Evolutionary conservation across 495 filamentous ascomycete genomes (phyloP).

Genomic region (Lepidopterella palustris): DNA sequence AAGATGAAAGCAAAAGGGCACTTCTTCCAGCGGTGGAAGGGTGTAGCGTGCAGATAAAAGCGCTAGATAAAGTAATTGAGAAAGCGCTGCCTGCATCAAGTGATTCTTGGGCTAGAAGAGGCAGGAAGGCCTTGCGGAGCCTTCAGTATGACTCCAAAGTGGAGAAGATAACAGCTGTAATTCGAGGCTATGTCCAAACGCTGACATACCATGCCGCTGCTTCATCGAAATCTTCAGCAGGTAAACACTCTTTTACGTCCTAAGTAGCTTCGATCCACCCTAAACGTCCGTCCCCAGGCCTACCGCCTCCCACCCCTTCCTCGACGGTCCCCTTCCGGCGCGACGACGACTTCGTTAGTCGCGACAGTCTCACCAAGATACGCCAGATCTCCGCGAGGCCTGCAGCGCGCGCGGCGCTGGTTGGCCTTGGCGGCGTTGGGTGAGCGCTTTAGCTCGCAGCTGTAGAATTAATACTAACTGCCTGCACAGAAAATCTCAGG

Average conservation of each 20-base stretch:
- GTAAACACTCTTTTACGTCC: neutral
- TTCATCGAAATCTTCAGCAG: constrained; percentile 3
- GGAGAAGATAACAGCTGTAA: constrained; percentile 7
- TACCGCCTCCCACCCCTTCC: constrained; percentile 6
- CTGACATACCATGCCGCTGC: constrained; percentile 10
- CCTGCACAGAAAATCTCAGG: neutral
- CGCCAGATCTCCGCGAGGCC: neutral
- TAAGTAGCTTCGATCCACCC: neutral
- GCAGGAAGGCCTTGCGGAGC: constrained; percentile 7
- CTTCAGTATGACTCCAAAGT: constrained; percentile 6
- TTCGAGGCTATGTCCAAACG: constrained; percentile 9
- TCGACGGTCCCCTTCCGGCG: neutral
- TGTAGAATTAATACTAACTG: neutral
- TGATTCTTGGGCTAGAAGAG: constrained; percentile 9
- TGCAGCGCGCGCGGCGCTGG: neutral
- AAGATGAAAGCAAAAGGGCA: constrained; percentile 3
- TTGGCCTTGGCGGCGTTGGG: too few species aligned
- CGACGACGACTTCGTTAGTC: neutral
- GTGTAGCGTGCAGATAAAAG: constrained; percentile 9
- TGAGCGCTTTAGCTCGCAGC: neutral
- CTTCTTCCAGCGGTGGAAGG: constrained; percentile 9
- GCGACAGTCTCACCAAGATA: neutral
- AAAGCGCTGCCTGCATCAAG: constrained; percentile 3
- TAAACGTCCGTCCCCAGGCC: neutral
- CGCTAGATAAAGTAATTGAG: constrained; percentile 6